Evolutionary conservation across 805 yeast genomes (phyloP), one percentile per base, ranked within the genome.

Genomic region (Starmerella lactis-condensi): DNA sequence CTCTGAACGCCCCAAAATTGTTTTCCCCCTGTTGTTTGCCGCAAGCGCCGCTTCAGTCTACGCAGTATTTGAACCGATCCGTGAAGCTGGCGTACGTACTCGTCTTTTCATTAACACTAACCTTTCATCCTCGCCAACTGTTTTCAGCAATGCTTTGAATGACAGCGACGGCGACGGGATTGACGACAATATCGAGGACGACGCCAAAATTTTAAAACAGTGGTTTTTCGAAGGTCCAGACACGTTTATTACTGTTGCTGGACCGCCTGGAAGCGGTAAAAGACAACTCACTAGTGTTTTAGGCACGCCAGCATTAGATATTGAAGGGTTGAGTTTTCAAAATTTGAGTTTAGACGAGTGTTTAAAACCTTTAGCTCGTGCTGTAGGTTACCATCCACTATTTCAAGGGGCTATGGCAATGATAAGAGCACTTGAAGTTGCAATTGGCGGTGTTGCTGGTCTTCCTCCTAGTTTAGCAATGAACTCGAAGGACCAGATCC

Each of bases 231-330:
- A 89, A 51, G 83, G 82, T 39, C 71, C 72, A n/a, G 74, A 76
- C 50, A 79, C 95, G 2, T 89, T 82, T 48, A 82, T 85, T 17
- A 69, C 89, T 3, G 72, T 89, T 3, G 69, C 73, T 39, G 98
- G 98, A 9, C 96, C 98, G 4, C 65, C 79, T 41, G 98, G 98
- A 4, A 72, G 92, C n/a, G 98, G 96, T 15, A 85, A 89, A 45
- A 66, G 72, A 37, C 33, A 32, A n/a, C n/a, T n/a, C n/a, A n/a
- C n/a, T n/a, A n/a, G n/a, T n/a, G n/a, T n/a, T n/a, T n/a, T n/a
- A n/a, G n/a, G n/a, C n/a, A n/a, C n/a, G n/a, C n/a, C n/a, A n/a
- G n/a, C n/a, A n/a, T n/a, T n/a, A n/a, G n/a, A n/a, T n/a, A n/a
- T n/a, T n/a, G n/a, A n/a, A n/a, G n/a, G n/a, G n/a, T n/a, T n/a